Evolutionary conservation across 2,329 filamentous ascomycete species (phyloP).

Genomic region (Sphaerulina vaccinii): DNA sequence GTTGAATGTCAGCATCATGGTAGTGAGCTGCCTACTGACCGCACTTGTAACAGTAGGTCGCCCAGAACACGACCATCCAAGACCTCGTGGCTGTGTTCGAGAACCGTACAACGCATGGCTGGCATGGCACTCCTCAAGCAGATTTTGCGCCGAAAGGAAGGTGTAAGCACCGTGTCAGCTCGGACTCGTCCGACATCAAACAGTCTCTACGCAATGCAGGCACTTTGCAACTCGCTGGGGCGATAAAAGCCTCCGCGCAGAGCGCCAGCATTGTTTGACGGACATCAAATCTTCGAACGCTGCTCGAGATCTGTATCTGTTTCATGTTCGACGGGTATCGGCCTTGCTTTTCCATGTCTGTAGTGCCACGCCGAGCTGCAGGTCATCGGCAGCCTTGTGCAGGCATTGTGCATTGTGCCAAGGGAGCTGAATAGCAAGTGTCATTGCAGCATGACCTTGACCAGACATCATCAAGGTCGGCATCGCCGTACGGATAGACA

Average conservation of each 20-base stretch:
- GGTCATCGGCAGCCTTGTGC: slow-evolving; percentile 10
- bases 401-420: not conserved
- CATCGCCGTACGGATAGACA: no score
- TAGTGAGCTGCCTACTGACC: not conserved
- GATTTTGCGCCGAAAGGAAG: slow-evolving; percentile 2
- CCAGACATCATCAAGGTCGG: not conserved
- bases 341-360: not conserved
- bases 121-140: not conserved
- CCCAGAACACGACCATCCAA: not conserved
- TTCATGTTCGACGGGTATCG: not conserved
- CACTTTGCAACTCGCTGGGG: not conserved
- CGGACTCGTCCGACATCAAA: not conserved
- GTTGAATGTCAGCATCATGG: not conserved
- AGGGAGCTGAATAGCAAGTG: not conserved
- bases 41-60: not conserved
- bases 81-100: slow-evolving; percentile 1
- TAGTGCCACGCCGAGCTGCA: slow-evolving; percentile 8
- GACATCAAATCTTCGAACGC: not conserved
- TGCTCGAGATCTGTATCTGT: not conserved
- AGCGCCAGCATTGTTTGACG: not conserved
- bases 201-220: not conserved
- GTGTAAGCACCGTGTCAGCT: slow-evolving; percentile 1
- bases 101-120: not conserved
- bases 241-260: not conserved
- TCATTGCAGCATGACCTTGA: not conserved